These are phyloP conservation scores for Verticillium tricorpus DNA, from an alignment of 2,329 filamentous ascomycete genomes.

Conservation along the genomic window DNA sequence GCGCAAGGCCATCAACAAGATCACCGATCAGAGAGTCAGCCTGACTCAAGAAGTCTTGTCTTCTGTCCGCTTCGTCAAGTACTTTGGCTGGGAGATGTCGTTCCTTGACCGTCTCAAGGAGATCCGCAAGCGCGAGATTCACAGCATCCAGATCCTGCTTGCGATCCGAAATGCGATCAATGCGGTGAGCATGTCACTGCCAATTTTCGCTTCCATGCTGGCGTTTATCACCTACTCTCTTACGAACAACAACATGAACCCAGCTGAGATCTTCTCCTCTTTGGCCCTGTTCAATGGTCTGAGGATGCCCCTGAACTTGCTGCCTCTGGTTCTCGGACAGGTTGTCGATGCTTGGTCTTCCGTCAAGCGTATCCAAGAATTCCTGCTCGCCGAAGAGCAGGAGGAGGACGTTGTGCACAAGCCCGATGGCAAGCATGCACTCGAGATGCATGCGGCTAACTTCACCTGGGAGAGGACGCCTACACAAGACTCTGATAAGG, in stretches of 20 bases:
- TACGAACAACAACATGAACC: slow-evolving; percentile 61
- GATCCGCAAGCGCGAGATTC: slow-evolving; percentile 73
- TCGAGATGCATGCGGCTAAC: slow-evolving; percentile 66
- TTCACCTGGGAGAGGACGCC: slow-evolving; percentile 84
- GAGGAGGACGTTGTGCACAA: slow-evolving; percentile 61
- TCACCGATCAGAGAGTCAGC: slow-evolving; percentile 88
- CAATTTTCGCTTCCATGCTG: slow-evolving; percentile 92
- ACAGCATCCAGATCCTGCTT: slow-evolving; percentile 77
- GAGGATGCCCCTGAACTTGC: slow-evolving; percentile 81
- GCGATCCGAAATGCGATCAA: slow-evolving; percentile 82
- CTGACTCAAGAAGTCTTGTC: slow-evolving; percentile 90
- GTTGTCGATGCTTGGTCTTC: slow-evolving; percentile 87
- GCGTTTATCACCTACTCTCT: slow-evolving; percentile 81
- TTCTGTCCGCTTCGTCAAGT: slow-evolving; percentile 92
- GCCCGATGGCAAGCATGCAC: slow-evolving; percentile 58
- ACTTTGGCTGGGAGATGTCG: slow-evolving; percentile 89
- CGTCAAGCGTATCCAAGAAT: slow-evolving; percentile 80
- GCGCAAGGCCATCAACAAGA: slow-evolving; percentile 79
- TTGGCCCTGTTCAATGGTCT: slow-evolving; percentile 90
- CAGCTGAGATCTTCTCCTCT: slow-evolving; percentile 85
- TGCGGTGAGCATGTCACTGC: slow-evolving; percentile 77
- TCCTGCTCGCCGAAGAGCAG: slow-evolving; percentile 79
- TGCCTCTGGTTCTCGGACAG: slow-evolving; percentile 85
- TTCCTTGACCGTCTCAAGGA: slow-evolving; percentile 73
- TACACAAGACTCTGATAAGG: slow-evolving; percentile 47